phyloP scores from a whole-genome alignment of 257 asterid genomes.

The Osmanthus fragrans region DNA sequence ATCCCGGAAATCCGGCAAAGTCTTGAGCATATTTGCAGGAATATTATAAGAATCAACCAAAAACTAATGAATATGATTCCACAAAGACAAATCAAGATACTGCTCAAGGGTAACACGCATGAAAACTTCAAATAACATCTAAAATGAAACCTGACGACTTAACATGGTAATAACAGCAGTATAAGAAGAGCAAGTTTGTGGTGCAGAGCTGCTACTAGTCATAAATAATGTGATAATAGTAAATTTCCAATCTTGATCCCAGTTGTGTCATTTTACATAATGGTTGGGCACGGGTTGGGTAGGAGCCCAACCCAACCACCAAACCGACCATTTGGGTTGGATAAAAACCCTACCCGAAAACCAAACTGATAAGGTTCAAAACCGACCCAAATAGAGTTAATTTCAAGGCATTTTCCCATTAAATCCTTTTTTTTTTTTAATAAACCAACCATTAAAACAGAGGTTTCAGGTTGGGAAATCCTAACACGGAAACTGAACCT shows the following conservation, averaged over 20 bases:
- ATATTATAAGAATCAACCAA: slow-evolving; percentile 10
- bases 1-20: slow-evolving; percentile 40
- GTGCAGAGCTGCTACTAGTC: neutral
- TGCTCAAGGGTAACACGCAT: neutral
- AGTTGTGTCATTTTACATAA: neutral
- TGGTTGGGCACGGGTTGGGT: too few relatives aligned
- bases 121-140: neutral
- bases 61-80: neutral
- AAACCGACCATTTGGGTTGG: too few relatives aligned
- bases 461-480: too few relatives aligned
- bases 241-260: neutral
- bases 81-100: slow-evolving; percentile 18
- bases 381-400: too few relatives aligned
- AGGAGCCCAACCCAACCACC: too few relatives aligned
- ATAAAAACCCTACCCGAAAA: too few relatives aligned
- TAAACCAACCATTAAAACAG: too few relatives aligned
- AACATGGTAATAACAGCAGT: neutral
- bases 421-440: too few relatives aligned
- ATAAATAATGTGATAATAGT: neutral
- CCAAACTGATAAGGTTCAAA: too few relatives aligned
- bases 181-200: neutral
- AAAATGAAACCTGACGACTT: neutral
- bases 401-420: too few relatives aligned
- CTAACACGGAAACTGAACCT: too few relatives aligned
- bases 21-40: slow-evolving; percentile 32